Evolutionary conservation across 495 filamentous ascomycete species (phyloP), one percentile per base, ranked within the genome.

Genomic region (Cairneyella variabilis): DNA sequence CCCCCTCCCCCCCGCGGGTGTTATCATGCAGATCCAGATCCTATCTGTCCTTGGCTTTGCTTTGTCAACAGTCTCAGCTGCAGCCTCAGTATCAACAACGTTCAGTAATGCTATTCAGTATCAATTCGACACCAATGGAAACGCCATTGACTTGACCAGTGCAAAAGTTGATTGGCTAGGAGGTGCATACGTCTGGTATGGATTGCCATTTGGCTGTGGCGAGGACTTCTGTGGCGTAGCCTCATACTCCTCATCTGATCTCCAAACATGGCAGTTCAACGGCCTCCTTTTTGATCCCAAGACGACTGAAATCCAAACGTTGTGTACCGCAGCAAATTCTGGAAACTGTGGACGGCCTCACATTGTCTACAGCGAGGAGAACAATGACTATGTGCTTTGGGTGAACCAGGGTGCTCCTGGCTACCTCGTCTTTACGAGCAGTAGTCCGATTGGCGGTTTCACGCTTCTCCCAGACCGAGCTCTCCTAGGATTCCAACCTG

Each of bases 101-200:
- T 58, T 58, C 42, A 42, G 37, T 38, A 53, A 58, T 17, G 23
- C 23, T 21, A 26, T 49, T 21, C 44, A 53, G 21, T 58, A 53
- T 17, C 44, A 48, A 41, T 58, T 58, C 30, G 56, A 58, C 26
- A 57, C 54, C 4, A 42, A 57, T 48, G 54, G 54, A 28, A 57
- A 57, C 42, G 48, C 54, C 17, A 57, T 57, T 21, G 54, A 57
- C 17, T 34, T 51, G 4, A 57, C 54, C 6, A 52, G 48, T 27
- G 54, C 21, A 6, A 57, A 58, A 32, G 48, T 58, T 21, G 56
- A 58, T 34, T 49, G 17, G 10, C 27, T 58, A 4, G 44, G 39
- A 22, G 56, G 44, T 27, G 44, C 50, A n/a, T 58, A 58, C 17
- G 18, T 58, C n/a, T 58, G 56, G 56, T 58, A 58, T 28, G 56